A percentile compares a stretch with the other conserved stretches of the same genome.
phyloP scores from a whole-genome alignment of 106 monocot genomes.

The Xerophyta viscosa region DNA sequence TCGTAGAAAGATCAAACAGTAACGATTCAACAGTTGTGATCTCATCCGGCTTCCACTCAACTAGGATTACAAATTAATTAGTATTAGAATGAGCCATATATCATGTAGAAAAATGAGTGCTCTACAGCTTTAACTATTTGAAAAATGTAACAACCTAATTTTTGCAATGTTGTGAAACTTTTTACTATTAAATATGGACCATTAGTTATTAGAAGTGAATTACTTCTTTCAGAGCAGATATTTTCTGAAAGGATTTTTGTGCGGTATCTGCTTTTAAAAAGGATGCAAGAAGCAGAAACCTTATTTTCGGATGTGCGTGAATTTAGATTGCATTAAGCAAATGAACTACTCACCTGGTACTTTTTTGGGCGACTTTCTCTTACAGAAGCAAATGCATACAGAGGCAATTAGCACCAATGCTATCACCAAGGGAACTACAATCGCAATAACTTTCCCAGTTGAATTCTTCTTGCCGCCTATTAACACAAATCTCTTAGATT shows the following conservation, averaged over 20 bases:
- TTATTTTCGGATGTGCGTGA: background rate
- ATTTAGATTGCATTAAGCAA: background rate
- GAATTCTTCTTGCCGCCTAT: background rate
- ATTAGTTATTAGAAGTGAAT: too few relatives aligned
- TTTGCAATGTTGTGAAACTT: too few relatives aligned
- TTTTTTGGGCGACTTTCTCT: background rate
- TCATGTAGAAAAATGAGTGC: background rate
- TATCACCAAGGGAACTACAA: background rate
- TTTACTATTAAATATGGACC: too few relatives aligned
- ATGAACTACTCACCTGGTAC: background rate
- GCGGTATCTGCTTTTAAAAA: too few relatives aligned
- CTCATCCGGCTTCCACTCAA: background rate
- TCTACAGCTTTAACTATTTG: too few relatives aligned
- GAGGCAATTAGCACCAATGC: background rate
- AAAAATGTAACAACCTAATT: too few relatives aligned
- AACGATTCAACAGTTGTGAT: conserved; percentile 1
- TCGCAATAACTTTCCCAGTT: background rate
- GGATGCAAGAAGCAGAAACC: too few relatives aligned
- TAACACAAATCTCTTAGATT: background rate
- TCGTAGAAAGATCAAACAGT: background rate
- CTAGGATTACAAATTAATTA: background rate
- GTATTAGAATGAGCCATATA: background rate
- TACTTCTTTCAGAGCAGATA: too few relatives aligned
- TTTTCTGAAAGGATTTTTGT: too few relatives aligned
- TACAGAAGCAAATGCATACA: conserved; percentile 1